Evolutionary conservation across 768 basidiomycete genomes (phyloP).

Genomic region (Candolleomyces eurysporus): DNA sequence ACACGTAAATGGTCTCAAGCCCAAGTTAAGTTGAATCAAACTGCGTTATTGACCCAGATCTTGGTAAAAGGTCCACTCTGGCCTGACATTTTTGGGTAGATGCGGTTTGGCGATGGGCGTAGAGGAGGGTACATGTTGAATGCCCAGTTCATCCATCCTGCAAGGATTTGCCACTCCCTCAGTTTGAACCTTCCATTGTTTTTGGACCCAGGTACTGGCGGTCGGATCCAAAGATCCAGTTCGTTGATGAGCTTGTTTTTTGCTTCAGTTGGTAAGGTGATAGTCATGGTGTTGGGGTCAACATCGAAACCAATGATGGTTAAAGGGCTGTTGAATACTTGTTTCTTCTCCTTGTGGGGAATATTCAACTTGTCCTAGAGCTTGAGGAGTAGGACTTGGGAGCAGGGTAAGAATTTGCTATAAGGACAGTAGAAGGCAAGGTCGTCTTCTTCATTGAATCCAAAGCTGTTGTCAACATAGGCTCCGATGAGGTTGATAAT

Average conservation of each 20-base stretch:
- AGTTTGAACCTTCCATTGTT: no score
- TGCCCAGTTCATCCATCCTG: constrained; percentile 39
- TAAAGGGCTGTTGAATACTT: constrained; percentile 27
- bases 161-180: constrained; percentile 15
- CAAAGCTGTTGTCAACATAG: constrained; percentile 35
- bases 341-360: constrained; percentile 39
- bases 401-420: constrained; percentile 16
- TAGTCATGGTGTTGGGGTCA: constrained; percentile 26
- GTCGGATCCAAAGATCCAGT: not conserved
- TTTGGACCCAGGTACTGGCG: no score
- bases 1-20: constrained; percentile 19
- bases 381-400: constrained; percentile 30
- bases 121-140: constrained; percentile 40
- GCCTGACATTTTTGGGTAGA: constrained; percentile 39
- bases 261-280: constrained; percentile 20
- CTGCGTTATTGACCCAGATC: constrained; percentile 24
- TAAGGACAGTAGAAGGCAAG: constrained; percentile 29
- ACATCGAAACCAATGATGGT: constrained; percentile 39
- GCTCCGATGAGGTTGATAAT: constrained; percentile 12
- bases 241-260: constrained; percentile 5
- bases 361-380: constrained; percentile 40
- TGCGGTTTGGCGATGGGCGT: constrained; percentile 23
- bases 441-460: constrained; percentile 14
- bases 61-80: constrained; percentile 11
- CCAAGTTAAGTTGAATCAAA: constrained; percentile 32